Evolutionary conservation across 176 grass and related monocot species (phyloP).

Genomic region (Phoenix dactylifera): DNA sequence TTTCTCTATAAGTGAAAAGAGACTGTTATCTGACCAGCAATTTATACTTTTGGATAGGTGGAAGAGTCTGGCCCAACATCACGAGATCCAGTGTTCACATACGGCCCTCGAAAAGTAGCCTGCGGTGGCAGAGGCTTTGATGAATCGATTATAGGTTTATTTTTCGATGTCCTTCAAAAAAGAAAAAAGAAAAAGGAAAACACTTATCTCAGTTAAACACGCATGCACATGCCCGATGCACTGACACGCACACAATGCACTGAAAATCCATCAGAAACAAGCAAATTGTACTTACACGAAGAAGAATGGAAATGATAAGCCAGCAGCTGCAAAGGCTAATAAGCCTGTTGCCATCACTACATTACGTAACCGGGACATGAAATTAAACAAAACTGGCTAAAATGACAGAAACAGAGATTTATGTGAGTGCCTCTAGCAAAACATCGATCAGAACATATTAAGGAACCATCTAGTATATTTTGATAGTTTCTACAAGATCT

Average conservation of each 20-base stretch:
- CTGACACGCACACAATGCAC: too few relatives aligned
- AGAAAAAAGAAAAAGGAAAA: neutral
- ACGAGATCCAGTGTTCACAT: slow-evolving; percentile 74
- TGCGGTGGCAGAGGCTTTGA: slow-evolving; percentile 83
- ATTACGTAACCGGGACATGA: slow-evolving; percentile 70
- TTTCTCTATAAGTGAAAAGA: too few relatives aligned
- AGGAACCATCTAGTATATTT: too few relatives aligned
- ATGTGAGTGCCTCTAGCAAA: neutral
- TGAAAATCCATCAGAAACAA: neutral
- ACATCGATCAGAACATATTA: too few relatives aligned
- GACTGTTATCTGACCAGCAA: too few relatives aligned
- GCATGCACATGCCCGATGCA: too few relatives aligned
- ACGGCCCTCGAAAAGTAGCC: slow-evolving; percentile 84
- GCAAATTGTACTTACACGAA: slow-evolving; percentile 41
- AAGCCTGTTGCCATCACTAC: slow-evolving; percentile 42
- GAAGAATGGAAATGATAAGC: slow-evolving; percentile 64
- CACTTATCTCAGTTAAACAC: too few relatives aligned
- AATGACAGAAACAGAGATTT: slow-evolving; percentile 9
- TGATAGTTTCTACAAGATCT: too few relatives aligned
- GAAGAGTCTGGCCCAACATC: slow-evolving; percentile 80
- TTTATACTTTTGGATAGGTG: slow-evolving; percentile 50
- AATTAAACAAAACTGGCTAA: slow-evolving; percentile 27
- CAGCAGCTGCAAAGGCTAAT: slow-evolving; percentile 37
- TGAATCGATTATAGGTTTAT: slow-evolving; percentile 50
- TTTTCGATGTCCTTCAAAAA: slow-evolving; percentile 53